Base-by-base conservation (phyloP, 1,139 yeast genomes). In the Diutina siamensis region DNA sequence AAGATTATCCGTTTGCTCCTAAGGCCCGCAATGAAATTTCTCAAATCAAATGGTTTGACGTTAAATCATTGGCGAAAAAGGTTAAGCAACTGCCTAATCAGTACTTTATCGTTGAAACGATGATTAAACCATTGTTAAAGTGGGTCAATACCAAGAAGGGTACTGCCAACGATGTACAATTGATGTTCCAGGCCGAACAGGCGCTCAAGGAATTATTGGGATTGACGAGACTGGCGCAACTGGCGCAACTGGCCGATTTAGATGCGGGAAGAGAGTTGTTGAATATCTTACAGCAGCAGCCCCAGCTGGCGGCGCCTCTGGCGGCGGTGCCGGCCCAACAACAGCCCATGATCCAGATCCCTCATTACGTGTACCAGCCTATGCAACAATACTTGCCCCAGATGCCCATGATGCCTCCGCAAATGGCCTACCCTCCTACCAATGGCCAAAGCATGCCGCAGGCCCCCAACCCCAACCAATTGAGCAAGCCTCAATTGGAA, bases 11-110 rank as follows among this genome's bases (percentile, higher is more conserved):
- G 32, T 94, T 92, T 56, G 76, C 71, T 51, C 97, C 98, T 1
- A 69, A 75, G 49, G 95, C 87, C 2, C 75, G 95, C 56, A 85
- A 85, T 59, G 99, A 94, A 63, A 92, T 94, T 52, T 76, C 79
- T 32, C 74, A 61, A 46, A 68, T 71, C 35, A 60, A 68, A 53
- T 71, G 76, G 76, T 66, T 64, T 50, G 73, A 68, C 50, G 52
- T 70, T 35, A 68, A 65, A 52, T 34, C 55, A 12, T 55, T 71
- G 35, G 65, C 59, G 48, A 68, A 66, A 53, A 46, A 62, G 48
- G 64, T 64, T 44, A 65, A 65, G 50, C 54, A 67, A 48, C 63
- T 75, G 58, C 63, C 72, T 3, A 62, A 72, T 59, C 63, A 69
- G 45, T 80, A 64, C 53, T 83, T 79, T 56, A 63, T 83, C 36